Percentiles rank a stretch among this genome's conserved stretches.
These are phyloP conservation scores for Phytopythium aichiense DNA, from an alignment of 352 stramenopile species.

Conservation along the genomic window DNA sequence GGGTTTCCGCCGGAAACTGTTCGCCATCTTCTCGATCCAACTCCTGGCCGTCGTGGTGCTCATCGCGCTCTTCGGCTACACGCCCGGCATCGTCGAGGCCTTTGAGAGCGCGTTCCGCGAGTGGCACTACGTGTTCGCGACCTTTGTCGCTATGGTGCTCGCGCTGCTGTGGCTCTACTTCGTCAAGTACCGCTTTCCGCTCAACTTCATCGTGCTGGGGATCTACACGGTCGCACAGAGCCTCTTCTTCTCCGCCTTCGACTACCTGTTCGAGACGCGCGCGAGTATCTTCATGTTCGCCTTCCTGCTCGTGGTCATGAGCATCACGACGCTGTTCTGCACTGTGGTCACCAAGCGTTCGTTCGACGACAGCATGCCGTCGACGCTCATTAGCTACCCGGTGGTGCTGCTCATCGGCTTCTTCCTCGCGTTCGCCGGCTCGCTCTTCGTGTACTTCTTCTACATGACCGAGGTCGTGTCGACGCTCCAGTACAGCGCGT, in stretches of 20 bases:
- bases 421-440: conserved; percentile 48
- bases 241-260: conserved; percentile 52
- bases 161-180: conserved; percentile 66
- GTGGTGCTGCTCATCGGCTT: conserved; percentile 49
- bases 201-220: conserved; percentile 63
- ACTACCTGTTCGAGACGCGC: conserved; percentile 52
- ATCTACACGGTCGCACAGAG: conserved; percentile 60
- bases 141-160: conserved; percentile 48
- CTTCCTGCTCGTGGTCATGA: conserved; percentile 62
- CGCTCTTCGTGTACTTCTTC: conserved; percentile 57
- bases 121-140: conserved; percentile 49
- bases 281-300: conserved; percentile 63
- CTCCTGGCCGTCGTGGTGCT: conserved; percentile 45
- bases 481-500: conserved; percentile 44
- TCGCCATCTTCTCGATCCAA: conserved; percentile 69
- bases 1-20: conserved; percentile 69
- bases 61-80: conserved; percentile 35
- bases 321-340: conserved; percentile 50
- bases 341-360: conserved; percentile 42
- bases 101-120: conserved; percentile 28
- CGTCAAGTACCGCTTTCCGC: conserved; percentile 65
- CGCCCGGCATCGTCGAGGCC: conserved; percentile 16
- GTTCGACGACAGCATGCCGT: conserved; percentile 21
- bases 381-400: conserved; percentile 54
- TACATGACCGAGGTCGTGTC: conserved; percentile 52